Conservation (phyloP, 2,329 filamentous ascomycete genomes). For the Graphilbum ipis-grandicollis region DNA sequence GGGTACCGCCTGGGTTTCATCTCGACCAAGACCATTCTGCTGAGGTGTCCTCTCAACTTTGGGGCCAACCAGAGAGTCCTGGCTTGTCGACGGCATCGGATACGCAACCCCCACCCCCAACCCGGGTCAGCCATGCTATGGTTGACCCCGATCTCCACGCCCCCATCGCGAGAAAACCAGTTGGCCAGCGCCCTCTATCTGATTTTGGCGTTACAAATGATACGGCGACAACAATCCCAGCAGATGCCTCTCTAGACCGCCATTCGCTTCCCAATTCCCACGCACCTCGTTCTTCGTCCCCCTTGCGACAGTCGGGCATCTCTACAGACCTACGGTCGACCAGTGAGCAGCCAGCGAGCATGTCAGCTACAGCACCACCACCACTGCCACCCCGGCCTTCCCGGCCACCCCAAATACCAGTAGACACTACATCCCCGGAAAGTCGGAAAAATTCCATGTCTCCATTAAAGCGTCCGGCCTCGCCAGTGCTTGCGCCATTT, state of each 20-base stretch:
- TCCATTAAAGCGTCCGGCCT: conserved; percentile 16
- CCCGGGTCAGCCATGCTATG: background rate
- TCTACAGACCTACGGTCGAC: too few relatives aligned
- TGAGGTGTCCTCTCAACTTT: too few relatives aligned
- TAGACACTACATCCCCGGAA: background rate
- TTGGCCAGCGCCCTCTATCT: conserved; percentile 1
- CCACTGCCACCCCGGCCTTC: conserved; percentile 1
- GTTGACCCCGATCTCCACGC: background rate
- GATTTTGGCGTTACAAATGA: too few relatives aligned
- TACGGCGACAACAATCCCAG: too few relatives aligned
- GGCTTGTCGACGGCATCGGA: background rate
- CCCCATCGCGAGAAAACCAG: conserved; percentile 2
- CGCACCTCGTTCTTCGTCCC: too few relatives aligned
- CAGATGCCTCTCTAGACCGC: too few relatives aligned
- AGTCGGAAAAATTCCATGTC: conserved; percentile 14
- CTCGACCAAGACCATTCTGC: conserved; percentile 4
- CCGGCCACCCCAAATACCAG: conserved; percentile 1
- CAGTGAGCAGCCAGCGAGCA: too few relatives aligned
- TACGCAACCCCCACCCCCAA: background rate
- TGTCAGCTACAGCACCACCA: background rate
- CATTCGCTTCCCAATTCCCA: too few relatives aligned
- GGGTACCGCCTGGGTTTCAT: conserved; percentile 7
- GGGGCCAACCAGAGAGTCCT: too few relatives aligned
- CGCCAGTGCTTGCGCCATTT: conserved; percentile 23
- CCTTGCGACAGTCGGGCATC: too few relatives aligned